phyloP scores from a whole-genome alignment of 495 filamentous ascomycete species.

The Aspergillus olivimuriae region DNA sequence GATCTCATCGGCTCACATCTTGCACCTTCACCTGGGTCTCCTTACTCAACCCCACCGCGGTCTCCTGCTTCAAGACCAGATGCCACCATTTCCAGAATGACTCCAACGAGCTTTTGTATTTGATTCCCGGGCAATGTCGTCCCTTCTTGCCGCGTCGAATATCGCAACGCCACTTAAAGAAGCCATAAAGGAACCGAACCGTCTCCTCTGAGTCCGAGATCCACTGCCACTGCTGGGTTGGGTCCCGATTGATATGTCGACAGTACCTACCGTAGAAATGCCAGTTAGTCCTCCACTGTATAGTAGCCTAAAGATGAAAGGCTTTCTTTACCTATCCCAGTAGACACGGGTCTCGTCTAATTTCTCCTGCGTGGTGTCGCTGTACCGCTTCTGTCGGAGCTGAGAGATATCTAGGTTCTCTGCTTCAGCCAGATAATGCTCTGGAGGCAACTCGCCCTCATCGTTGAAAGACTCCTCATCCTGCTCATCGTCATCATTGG shows the following conservation, averaged over 20 bases:
- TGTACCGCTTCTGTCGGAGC: too few relatives aligned
- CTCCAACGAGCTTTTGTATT: neutral
- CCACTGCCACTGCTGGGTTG: neutral
- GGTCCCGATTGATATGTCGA: neutral
- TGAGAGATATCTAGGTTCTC: too few relatives aligned
- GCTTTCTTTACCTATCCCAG: too few relatives aligned
- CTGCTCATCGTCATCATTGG: too few relatives aligned
- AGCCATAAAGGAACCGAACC: neutral
- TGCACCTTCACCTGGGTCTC: slow-evolving; percentile 19
- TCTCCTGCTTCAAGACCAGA: neutral
- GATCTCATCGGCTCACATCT: slow-evolving; percentile 7
- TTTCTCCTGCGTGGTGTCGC: too few relatives aligned
- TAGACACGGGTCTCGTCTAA: too few relatives aligned
- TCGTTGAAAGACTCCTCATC: too few relatives aligned
- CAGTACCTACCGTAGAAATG: neutral
- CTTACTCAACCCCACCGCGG: slow-evolving; percentile 13
- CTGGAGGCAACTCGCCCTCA: too few relatives aligned
- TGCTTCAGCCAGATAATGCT: too few relatives aligned
- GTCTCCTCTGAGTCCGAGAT: slow-evolving; percentile 1
- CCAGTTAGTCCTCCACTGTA: too few relatives aligned
- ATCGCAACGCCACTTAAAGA: neutral
- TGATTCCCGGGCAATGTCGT: neutral
- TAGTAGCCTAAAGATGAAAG: too few relatives aligned
- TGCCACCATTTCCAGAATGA: slow-evolving; percentile 1
- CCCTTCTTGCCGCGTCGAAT: slow-evolving; percentile 1